Base-by-base conservation (phyloP, 441 rosid genomes). In the Gossypium lobatum region DNA sequence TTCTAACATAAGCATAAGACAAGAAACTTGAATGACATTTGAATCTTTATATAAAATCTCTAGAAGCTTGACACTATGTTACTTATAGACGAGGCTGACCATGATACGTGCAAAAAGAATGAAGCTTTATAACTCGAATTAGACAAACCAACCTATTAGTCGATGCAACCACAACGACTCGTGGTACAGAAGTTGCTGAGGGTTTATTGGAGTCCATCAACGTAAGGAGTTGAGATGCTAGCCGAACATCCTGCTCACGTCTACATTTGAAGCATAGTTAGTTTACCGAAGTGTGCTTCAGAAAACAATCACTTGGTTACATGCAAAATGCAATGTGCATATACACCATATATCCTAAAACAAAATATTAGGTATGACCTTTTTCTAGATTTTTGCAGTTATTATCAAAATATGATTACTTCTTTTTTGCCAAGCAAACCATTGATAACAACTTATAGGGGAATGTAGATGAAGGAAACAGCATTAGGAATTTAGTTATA, bases 141-240 rank as follows among this genome's bases (percentile, higher is more conserved):
- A 52, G 20, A 54, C 46, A 58, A 75, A 57, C 31, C 61, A 79
- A 94, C 98, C 97, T 92, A 80, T 95, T 95, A 26, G 97, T 93
- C 61, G 99, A 90, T 74, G 99, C 96, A 72, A 95, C 94, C 73
- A 95, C 91, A 26, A 88, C 88, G 46, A 91, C 86, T 55, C 80
- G 89, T 17, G 87, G 85, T 69, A 77, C 75, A 77, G 88, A 81
- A 69, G 82, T 74, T 69, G 78, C 62, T 0, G 86, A 76, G 14
- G 86, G 83, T 75, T 81, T 89, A 78, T 82, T 90, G 70, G 90
- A 87, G 82, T 95, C 97, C 97, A 95, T 92, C 18, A 93, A 85
- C 5, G 88, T 81, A 62, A 74, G 84, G 54, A 95, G 90, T 72
- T 95, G 97, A 77, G 95, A 88, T 28, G 93, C 78, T 74, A 95